phyloP scores from a whole-genome alignment of 768 basidiomycete genomes.

The Dacryopinax spathularia region DNA sequence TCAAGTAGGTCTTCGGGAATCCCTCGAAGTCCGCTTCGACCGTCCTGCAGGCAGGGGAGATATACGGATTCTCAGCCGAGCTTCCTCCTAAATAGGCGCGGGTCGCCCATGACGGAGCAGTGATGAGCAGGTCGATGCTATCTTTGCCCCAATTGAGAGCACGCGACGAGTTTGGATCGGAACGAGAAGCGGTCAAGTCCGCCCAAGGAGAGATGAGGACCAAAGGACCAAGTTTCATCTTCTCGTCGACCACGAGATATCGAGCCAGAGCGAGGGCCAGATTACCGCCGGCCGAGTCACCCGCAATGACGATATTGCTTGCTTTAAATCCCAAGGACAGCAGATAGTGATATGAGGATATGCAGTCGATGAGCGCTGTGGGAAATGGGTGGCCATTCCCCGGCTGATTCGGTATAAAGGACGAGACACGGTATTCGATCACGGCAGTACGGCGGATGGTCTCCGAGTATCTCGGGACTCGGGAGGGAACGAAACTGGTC shows the following conservation, averaged over 20 bases:
- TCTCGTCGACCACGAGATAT: slow-evolving; percentile 4
- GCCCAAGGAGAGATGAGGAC: not conserved
- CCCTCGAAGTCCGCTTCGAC: too few species aligned
- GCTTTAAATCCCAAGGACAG: not conserved
- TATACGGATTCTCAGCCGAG: too few species aligned
- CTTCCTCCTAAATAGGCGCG: too few species aligned
- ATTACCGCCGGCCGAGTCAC: slow-evolving; percentile 6
- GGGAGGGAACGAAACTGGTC: not conserved
- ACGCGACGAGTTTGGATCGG: not conserved
- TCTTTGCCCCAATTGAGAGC: not conserved
- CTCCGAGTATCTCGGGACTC: not conserved
- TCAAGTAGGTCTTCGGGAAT: too few species aligned
- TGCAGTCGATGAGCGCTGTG: slow-evolving; percentile 13
- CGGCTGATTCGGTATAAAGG: not conserved
- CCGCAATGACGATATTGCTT: slow-evolving; percentile 3
- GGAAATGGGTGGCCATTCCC: slow-evolving; percentile 9
- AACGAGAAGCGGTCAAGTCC: not conserved
- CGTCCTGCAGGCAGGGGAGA: too few species aligned
- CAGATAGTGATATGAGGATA: slow-evolving; percentile 62
- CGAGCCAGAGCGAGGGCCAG: slow-evolving; percentile 3
- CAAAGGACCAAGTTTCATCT: slow-evolving; percentile 2
- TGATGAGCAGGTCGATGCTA: not conserved
- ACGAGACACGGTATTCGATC: slow-evolving; percentile 12
- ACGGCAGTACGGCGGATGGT: not conserved
- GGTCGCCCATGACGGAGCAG: too few species aligned